phyloP scores from a whole-genome alignment of 106 monocot species.

The Narthecium ossifragum region DNA sequence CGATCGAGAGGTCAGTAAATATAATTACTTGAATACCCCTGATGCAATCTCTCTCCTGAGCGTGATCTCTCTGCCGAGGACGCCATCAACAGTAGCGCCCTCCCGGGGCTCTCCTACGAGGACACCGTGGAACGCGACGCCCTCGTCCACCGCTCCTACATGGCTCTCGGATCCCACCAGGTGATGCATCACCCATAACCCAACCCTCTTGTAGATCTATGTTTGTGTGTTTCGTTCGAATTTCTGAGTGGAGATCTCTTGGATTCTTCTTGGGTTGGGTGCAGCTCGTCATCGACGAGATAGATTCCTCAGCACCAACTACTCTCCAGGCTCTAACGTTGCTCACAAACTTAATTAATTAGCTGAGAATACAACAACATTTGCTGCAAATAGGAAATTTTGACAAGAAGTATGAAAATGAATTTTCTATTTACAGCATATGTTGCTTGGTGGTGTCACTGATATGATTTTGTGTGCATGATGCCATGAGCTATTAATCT shows the following conservation, averaged over 20 bases:
- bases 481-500: too few relatives aligned
- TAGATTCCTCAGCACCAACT: constrained; percentile 77
- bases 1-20: too few relatives aligned
- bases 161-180: constrained; percentile 84
- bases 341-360: constrained; percentile 81
- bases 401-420: too few relatives aligned
- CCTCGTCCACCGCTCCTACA: constrained; percentile 80
- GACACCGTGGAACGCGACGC: constrained; percentile 79
- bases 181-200: constrained; percentile 6
- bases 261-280: background rate
- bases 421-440: too few relatives aligned
- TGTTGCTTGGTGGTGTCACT: too few relatives aligned
- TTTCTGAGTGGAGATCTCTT: background rate
- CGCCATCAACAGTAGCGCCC: constrained; percentile 77
- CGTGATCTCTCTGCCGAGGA: too few relatives aligned
- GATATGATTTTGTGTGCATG: too few relatives aligned
- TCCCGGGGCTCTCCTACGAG: constrained; percentile 54
- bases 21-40: too few relatives aligned
- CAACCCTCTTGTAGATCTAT: background rate
- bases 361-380: too few relatives aligned
- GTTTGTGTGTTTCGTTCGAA: background rate
- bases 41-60: too few relatives aligned
- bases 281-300: constrained; percentile 87
- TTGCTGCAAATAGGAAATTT: too few relatives aligned
- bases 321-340: constrained; percentile 90